Conservation (phyloP, 169 alveolate genomes). For the Plasmodium falciparum region DNA sequence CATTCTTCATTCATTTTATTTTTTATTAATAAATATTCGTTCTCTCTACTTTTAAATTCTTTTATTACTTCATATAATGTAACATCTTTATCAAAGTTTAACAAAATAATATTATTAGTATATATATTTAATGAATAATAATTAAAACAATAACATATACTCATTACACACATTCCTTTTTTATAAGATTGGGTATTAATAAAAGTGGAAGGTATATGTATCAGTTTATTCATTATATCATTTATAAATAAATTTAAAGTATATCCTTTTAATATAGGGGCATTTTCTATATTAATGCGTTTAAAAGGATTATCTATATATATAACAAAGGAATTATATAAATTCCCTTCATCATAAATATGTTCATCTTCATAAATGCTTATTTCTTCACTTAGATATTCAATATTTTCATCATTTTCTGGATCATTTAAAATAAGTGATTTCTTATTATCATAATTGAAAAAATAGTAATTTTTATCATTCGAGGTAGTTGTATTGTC, state of each 20-base stretch:
- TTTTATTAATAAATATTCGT: constrained; percentile 38
- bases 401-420: constrained; percentile 4
- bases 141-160: constrained; percentile 22
- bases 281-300: constrained; percentile 40
- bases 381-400: constrained; percentile 21
- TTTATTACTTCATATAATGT: constrained; percentile 45
- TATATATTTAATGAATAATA: constrained; percentile 38
- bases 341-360: constrained; percentile 16
- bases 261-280: constrained; percentile 40
- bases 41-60: constrained; percentile 13
- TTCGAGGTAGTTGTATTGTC: neutral
- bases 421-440: too few relatives aligned
- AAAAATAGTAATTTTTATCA: too few relatives aligned
- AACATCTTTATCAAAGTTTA: constrained; percentile 26
- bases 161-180: constrained; percentile 30
- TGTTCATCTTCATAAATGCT: constrained; percentile 40
- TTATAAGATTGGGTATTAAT: constrained; percentile 24
- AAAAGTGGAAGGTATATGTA: constrained; percentile 64
- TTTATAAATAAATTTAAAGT: constrained; percentile 37
- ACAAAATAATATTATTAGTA: constrained; percentile 27
- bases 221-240: constrained; percentile 63
- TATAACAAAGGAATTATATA: constrained; percentile 19
- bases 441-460: too few relatives aligned
- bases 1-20: constrained; percentile 61
- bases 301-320: constrained; percentile 38